Evolutionary conservation across 805 yeast species (phyloP).

Genomic region (Sugiyamaella valdiviana): DNA sequence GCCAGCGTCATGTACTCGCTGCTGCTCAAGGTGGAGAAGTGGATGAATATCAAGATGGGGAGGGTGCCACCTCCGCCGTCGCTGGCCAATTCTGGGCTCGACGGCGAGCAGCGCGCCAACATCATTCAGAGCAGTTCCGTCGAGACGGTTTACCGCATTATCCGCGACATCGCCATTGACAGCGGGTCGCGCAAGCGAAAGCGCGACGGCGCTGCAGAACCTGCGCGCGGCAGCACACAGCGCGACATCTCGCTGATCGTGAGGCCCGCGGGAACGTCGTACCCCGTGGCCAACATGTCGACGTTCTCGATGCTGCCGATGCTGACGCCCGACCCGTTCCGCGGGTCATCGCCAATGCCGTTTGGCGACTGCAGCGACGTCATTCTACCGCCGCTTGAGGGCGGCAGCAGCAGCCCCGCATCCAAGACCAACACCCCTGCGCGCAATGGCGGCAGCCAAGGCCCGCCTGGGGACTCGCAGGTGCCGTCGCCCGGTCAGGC

Average conservation of each 20-base stretch:
- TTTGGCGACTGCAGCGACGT: background rate
- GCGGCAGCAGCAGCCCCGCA: background rate
- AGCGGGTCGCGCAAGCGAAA: background rate
- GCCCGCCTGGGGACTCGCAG: no score
- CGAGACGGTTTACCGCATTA: conserved; percentile 6
- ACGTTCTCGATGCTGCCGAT: background rate
- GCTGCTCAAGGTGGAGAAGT: conserved; percentile 8
- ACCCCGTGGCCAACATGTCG: background rate
- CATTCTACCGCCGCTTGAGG: background rate
- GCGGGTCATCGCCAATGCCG: background rate
- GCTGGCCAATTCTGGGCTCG: background rate
- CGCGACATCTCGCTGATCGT: no score
- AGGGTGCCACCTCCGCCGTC: background rate
- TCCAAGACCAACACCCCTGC: background rate
- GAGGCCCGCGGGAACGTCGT: no score
- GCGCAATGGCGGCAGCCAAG: no score
- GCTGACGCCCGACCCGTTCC: background rate
- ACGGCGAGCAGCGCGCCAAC: background rate
- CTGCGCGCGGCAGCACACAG: background rate
- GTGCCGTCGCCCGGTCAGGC: no score
- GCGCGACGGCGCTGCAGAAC: background rate
- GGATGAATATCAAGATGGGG: conserved; percentile 7
- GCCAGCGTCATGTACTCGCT: background rate
- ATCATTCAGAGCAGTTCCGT: conserved; percentile 1
- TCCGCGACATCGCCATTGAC: conserved; percentile 5